A percentile compares a stretch with the other conserved stretches of the same genome.
Evolutionary conservation across 1,284 basidiomycete genomes (phyloP).

Genomic region (Stygiomarasmius scandens): DNA sequence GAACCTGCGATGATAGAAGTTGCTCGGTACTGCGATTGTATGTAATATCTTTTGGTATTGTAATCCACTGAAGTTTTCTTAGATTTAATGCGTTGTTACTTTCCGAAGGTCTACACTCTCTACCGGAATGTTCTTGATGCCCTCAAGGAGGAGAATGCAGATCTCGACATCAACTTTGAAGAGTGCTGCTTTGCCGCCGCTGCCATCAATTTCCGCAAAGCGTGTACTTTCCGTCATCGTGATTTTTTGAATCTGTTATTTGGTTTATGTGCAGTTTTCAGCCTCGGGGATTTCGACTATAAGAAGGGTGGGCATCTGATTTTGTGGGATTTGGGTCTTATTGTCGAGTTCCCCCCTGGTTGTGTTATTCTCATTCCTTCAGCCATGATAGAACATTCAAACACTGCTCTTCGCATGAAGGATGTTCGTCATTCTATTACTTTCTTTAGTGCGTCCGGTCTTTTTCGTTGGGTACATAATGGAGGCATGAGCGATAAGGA

Average conservation of each 20-base stretch:
- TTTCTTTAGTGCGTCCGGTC: not conserved
- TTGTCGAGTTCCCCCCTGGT: conserved; percentile 4
- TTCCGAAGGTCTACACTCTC: not conserved
- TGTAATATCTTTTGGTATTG: not conserved
- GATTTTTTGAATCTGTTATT: conserved; percentile 1
- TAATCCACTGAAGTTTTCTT: not conserved
- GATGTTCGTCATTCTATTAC: not conserved
- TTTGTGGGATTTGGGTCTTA: not conserved
- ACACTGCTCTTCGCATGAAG: not conserved
- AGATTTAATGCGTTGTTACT: conserved; percentile 4
- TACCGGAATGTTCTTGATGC: conserved; percentile 4
- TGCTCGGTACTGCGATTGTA: not conserved
- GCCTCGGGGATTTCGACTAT: not conserved
- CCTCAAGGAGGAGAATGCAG: not conserved
- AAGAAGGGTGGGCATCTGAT: conserved; percentile 1
- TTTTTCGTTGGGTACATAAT: conserved; percentile 3
- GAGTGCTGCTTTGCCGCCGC: conserved; percentile 5
- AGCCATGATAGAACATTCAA: not conserved
- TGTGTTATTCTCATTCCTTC: conserved; percentile 1
- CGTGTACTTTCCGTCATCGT: not conserved
- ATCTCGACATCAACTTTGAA: not conserved
- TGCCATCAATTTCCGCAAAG: not conserved
- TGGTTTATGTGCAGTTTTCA: not conserved
- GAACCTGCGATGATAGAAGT: not conserved
- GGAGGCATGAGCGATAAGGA: not conserved